Percentiles rank a stretch among this genome's conserved stretches.
Evolutionary conservation across 2,329 filamentous ascomycete species (phyloP).

Genomic region (Fusarium decemcellulare): DNA sequence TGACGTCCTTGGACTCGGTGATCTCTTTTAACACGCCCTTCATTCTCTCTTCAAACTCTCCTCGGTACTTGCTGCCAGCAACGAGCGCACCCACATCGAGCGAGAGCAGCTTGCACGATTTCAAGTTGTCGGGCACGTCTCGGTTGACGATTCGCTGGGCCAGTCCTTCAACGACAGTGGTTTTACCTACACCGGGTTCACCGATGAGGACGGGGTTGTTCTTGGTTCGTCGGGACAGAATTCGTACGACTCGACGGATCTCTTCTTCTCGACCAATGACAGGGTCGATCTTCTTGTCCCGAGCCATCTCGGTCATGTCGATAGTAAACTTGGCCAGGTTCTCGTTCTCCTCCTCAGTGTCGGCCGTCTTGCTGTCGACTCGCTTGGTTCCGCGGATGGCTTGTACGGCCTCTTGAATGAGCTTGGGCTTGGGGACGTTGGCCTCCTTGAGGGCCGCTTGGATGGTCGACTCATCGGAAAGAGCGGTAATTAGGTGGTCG

Average conservation of each 20-base stretch:
- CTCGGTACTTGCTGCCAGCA: slow-evolving; percentile 97
- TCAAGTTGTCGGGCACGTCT: slow-evolving; percentile 95
- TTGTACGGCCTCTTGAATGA: slow-evolving; percentile 91
- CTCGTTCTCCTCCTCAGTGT: slow-evolving; percentile 92
- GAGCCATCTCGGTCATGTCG: slow-evolving; percentile 96
- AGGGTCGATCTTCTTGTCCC: slow-evolving; percentile 97
- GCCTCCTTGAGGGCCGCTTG: slow-evolving; percentile 84
- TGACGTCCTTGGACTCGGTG: slow-evolving; percentile 93
- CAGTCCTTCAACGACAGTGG: slow-evolving; percentile 95
- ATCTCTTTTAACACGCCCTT: slow-evolving; percentile 99
- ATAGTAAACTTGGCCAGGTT: slow-evolving; percentile 99
- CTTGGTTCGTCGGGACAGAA: slow-evolving; percentile 93
- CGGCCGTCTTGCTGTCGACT: slow-evolving; percentile 96
- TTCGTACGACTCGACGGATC: slow-evolving; percentile 91
- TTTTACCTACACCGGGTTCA: slow-evolving; percentile 98
- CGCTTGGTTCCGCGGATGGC: slow-evolving; percentile 93
- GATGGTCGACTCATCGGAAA: slow-evolving; percentile 84
- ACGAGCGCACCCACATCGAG: slow-evolving; percentile 96
- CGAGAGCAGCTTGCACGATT: slow-evolving; percentile 93
- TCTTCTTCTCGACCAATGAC: slow-evolving; percentile 98
- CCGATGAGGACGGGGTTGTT: slow-evolving; percentile 99
- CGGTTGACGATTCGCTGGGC: slow-evolving; percentile 96
- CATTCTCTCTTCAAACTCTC: slow-evolving; percentile 99
- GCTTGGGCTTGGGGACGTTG: slow-evolving; percentile 91
- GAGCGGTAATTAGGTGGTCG: slow-evolving; percentile 90